Percentiles rank a stretch among this genome's conserved stretches.
phyloP scores from a whole-genome alignment of 164 flowering plant species.

The Annona squamosa region DNA sequence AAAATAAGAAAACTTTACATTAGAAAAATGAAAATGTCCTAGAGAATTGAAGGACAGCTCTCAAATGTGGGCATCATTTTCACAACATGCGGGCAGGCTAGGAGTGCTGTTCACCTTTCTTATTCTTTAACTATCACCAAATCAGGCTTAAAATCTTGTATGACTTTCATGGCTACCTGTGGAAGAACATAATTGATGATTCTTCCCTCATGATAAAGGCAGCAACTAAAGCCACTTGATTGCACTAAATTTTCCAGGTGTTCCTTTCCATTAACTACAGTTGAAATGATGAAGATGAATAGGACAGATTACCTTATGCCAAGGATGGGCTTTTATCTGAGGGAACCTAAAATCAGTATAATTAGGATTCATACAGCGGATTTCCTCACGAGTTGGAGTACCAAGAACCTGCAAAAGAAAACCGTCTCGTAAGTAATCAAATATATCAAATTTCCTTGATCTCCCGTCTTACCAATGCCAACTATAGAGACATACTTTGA shows the following conservation, averaged over 20 bases:
- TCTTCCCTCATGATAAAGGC: too few relatives aligned
- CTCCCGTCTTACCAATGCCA: background rate
- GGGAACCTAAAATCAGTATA: slow-evolving; percentile 92
- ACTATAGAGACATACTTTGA: slow-evolving; percentile 49
- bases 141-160: too few relatives aligned
- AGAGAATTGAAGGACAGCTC: too few relatives aligned
- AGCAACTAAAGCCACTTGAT: too few relatives aligned
- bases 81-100: too few relatives aligned
- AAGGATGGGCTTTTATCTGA: slow-evolving; percentile 93
- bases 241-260: background rate
- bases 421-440: background rate
- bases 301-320: slow-evolving; percentile 77
- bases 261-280: background rate
- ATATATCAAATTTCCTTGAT: background rate
- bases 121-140: too few relatives aligned
- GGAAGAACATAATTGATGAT: too few relatives aligned
- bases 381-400: slow-evolving; percentile 96
- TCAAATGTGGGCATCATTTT: too few relatives aligned
- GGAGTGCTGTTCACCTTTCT: too few relatives aligned
- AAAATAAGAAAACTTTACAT: background rate
- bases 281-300: background rate
- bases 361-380: slow-evolving; percentile 93
- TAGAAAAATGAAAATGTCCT: background rate
- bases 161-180: too few relatives aligned
- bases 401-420: slow-evolving; percentile 74